A percentile compares a stretch with the other conserved stretches of the same genome.
These are phyloP conservation scores for Domatiomyces globalis DNA, from an alignment of 2,329 filamentous ascomycete species.

Conservation along the genomic window DNA sequence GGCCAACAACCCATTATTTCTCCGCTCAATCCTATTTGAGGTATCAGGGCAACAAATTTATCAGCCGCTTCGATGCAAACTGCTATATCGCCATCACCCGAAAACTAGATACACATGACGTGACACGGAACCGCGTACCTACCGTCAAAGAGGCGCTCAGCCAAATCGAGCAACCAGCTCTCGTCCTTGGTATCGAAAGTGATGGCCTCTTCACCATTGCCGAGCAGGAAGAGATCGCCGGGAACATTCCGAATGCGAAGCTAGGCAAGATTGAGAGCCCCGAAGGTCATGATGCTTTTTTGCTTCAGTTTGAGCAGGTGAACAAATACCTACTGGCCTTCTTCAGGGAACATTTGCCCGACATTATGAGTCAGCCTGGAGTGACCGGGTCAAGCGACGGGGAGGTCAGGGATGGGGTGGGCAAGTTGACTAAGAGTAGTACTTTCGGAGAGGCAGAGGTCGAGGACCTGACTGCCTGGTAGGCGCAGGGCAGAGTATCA, in stretches of 20 bases:
- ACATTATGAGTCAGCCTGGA: conserved; percentile 63
- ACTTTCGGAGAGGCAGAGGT: conserved; percentile 94
- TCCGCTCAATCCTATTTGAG: conserved; percentile 94
- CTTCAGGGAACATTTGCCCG: conserved; percentile 64
- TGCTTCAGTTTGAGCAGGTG: conserved; percentile 94
- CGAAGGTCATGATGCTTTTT: conserved; percentile 90
- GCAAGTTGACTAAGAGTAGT: conserved; percentile 65
- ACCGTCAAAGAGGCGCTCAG: conserved; percentile 58
- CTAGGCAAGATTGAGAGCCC: conserved; percentile 82
- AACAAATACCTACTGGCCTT: conserved; percentile 78
- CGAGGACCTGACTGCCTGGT: conserved; percentile 49
- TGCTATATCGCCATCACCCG: conserved; percentile 98
- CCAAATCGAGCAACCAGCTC: conserved; percentile 71
- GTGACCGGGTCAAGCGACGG: conserved; percentile 20
- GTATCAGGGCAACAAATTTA: conserved; percentile 93
- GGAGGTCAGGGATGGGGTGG: conserved; percentile 33
- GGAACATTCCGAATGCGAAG: conserved; percentile 60
- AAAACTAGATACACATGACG: conserved; percentile 93
- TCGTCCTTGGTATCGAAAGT: conserved; percentile 87
- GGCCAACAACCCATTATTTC: conserved; percentile 62
- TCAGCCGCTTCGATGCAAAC: conserved; percentile 92
- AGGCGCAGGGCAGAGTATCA: not conserved
- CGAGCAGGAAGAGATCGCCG: conserved; percentile 84
- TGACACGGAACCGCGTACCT: conserved; percentile 57
- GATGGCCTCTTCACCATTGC: conserved; percentile 95